Evolutionary conservation across 2,329 filamentous ascomycete species (phyloP).

Genomic region (Rhytidhysteron rufulum): DNA sequence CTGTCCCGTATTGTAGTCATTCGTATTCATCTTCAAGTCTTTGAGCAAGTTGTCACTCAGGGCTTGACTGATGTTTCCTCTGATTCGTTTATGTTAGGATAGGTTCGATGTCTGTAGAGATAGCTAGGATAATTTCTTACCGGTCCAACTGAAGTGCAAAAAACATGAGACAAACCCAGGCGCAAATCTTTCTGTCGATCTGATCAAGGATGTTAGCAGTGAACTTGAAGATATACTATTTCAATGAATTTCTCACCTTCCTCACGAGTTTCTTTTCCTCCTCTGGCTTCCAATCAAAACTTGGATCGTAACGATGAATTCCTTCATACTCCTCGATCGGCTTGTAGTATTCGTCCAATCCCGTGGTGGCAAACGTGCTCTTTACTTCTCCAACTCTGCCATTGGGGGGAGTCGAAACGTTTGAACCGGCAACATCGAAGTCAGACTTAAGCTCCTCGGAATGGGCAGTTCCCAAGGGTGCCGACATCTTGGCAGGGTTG

Average conservation of each 20-base stretch:
- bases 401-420: conserved; percentile 9
- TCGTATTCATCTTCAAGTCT: conserved; percentile 31
- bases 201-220: conserved; percentile 19
- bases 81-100: too few relatives aligned
- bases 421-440: conserved; percentile 9
- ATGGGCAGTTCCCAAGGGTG: too few relatives aligned
- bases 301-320: conserved; percentile 56
- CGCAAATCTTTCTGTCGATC: conserved; percentile 50
- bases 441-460: conserved; percentile 13
- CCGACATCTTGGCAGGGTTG: too few relatives aligned
- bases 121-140: too few relatives aligned
- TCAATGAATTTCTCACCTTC: conserved; percentile 39
- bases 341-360: conserved; percentile 41
- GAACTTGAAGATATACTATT: too few relatives aligned
- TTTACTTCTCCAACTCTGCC: conserved; percentile 14
- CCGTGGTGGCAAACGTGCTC: conserved; percentile 31
- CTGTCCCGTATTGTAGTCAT: conserved; percentile 38
- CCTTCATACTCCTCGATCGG: conserved; percentile 58
- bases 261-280: conserved; percentile 56
- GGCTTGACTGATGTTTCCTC: conserved; percentile 41
- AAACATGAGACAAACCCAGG: conserved; percentile 54
- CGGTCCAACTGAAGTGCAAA: conserved; percentile 52
- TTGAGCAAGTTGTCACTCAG: conserved; percentile 32
- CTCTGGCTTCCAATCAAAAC: conserved; percentile 52
- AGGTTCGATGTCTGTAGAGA: too few relatives aligned